phyloP scores from a whole-genome alignment of 768 basidiomycete genomes.

The Termitomyces sp. region DNA sequence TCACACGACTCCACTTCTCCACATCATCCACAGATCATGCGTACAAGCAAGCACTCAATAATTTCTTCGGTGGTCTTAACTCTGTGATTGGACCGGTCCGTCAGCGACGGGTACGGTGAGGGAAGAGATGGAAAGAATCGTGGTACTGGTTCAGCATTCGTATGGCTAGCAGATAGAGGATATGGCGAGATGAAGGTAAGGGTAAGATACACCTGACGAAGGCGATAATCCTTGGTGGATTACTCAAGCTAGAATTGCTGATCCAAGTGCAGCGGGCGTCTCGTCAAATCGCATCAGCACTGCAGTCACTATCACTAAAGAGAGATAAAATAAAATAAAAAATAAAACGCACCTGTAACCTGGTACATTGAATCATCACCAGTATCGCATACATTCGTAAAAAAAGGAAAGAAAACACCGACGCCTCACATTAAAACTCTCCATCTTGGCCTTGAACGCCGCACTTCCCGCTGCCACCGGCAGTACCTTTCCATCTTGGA shows the following conservation, averaged over 20 bases:
- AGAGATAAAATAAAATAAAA: too few relatives aligned
- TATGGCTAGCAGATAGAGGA: too few relatives aligned
- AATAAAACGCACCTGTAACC: constrained; percentile 50
- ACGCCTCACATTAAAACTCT: constrained; percentile 74
- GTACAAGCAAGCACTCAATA: constrained; percentile 71
- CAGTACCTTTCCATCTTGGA: too few relatives aligned
- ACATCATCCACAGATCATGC: constrained; percentile 75
- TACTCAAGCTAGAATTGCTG: constrained; percentile 69
- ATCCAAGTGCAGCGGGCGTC: constrained; percentile 63
- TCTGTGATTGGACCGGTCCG: constrained; percentile 33
- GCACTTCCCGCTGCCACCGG: constrained; percentile 19
- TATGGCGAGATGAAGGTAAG: too few relatives aligned
- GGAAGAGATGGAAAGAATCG: too few relatives aligned
- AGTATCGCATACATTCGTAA: too few relatives aligned
- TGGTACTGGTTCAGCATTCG: too few relatives aligned
- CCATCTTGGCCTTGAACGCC: constrained; percentile 75
- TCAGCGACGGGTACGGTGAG: neutral
- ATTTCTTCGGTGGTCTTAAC: constrained; percentile 76
- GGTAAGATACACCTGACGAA: constrained; percentile 62
- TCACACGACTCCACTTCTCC: constrained; percentile 71
- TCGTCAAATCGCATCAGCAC: constrained; percentile 15
- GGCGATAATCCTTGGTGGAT: constrained; percentile 74
- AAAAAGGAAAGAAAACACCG: constrained; percentile 1
- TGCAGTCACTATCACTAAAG: too few relatives aligned
- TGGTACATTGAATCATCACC: too few relatives aligned